A percentile compares a stretch with the other conserved stretches of the same genome.
Evolutionary conservation across 1,139 yeast genomes (phyloP).

Genomic region (Protomyces gravidus): DNA sequence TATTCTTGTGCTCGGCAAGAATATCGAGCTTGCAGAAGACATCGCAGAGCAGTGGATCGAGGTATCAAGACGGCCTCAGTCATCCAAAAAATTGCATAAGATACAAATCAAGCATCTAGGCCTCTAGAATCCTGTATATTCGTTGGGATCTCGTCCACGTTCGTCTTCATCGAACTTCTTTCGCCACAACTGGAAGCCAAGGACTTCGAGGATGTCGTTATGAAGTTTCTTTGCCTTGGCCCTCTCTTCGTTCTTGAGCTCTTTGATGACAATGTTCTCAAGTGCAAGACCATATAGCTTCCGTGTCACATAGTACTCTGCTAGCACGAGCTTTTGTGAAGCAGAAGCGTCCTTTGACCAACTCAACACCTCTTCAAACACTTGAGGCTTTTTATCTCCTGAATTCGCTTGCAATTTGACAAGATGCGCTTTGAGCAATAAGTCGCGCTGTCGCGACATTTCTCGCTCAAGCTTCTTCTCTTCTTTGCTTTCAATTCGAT

Average conservation of each 20-base stretch:
- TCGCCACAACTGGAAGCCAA: slow-evolving; percentile 20
- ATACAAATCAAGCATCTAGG: neutral
- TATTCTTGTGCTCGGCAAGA: slow-evolving; percentile 12
- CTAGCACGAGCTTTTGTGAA: neutral
- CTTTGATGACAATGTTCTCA: slow-evolving; percentile 14
- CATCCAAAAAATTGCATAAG: neutral
- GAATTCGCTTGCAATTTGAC: slow-evolving; percentile 9
- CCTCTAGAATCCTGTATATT: slow-evolving; percentile 19
- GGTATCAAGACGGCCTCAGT: neutral
- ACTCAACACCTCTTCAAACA: neutral
- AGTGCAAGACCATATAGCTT: slow-evolving; percentile 29
- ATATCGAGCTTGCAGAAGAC: neutral
- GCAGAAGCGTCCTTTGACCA: neutral
- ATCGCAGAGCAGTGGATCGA: neutral
- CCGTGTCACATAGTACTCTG: slow-evolving; percentile 3
- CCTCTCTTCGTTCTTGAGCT: slow-evolving; percentile 19
- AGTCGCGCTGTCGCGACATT: neutral
- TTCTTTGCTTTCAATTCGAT: neutral
- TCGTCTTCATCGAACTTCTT: slow-evolving; percentile 5
- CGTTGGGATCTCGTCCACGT: slow-evolving; percentile 10
- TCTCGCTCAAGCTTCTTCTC: slow-evolving; percentile 5
- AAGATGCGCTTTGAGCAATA: slow-evolving; percentile 10
- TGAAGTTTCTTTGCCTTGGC: slow-evolving; percentile 8
- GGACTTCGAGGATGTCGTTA: neutral
- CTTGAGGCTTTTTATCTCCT: neutral